These are phyloP conservation scores for Leishmania martiniquensis DNA, from an alignment of 208 protist species.

Conservation along the genomic window DNA sequence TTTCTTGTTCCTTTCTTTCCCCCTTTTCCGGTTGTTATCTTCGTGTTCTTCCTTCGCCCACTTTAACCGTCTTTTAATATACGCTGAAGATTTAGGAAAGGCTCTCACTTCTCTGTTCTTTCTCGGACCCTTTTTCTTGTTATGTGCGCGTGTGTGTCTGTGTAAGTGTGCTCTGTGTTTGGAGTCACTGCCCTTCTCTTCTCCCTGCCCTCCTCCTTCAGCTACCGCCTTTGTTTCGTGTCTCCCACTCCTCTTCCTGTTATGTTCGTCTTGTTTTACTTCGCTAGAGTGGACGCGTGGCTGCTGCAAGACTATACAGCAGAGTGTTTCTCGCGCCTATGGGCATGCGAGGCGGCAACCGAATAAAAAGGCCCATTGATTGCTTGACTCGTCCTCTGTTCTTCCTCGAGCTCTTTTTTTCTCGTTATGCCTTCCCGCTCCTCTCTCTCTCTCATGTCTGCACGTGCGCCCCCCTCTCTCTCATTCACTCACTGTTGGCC, in stretches of 20 bases:
- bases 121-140: background rate
- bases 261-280: background rate
- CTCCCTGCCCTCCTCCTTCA: no score
- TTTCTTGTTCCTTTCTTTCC: background rate
- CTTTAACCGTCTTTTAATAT: background rate
- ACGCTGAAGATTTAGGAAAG: background rate
- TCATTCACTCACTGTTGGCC: background rate
- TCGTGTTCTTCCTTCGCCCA: no score
- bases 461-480: background rate
- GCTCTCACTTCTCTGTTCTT: background rate
- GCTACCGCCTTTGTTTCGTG: background rate
- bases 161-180: no score
- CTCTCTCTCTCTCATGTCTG: background rate
- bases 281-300: background rate
- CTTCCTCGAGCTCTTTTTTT: background rate
- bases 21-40: slow-evolving; percentile 11
- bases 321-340: background rate
- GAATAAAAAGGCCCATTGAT: background rate
- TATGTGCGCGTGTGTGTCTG: background rate
- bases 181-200: no score
- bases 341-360: background rate
- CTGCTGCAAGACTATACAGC: background rate
- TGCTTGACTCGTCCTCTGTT: background rate
- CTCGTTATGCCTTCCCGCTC: background rate
- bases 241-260: background rate